phyloP scores from a whole-genome alignment of 169 alveolate species.

The Theileria parva region DNA sequence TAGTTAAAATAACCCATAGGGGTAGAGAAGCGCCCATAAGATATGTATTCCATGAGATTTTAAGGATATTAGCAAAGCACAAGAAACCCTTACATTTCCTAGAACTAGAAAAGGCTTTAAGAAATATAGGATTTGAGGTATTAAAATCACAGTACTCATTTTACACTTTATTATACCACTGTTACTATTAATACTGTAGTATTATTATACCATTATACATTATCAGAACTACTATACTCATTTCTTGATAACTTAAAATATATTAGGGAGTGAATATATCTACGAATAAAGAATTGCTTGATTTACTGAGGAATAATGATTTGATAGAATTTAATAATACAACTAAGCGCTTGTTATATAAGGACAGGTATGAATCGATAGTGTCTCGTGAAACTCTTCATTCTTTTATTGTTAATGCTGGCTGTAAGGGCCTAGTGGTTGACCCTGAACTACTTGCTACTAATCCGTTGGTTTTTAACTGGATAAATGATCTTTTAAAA shows the following conservation, averaged over 20 bases:
- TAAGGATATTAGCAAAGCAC: conserved; percentile 50
- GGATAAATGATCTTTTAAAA: conserved; percentile 67
- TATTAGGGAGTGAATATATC: conserved; percentile 66
- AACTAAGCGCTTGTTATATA: conserved; percentile 52
- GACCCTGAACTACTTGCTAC: conserved; percentile 63
- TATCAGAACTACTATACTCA: neutral
- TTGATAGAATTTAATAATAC: conserved; percentile 56
- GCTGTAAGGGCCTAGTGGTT: conserved; percentile 55
- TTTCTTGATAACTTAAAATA: neutral
- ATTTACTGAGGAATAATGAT: conserved; percentile 53
- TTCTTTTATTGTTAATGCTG: conserved; percentile 25
- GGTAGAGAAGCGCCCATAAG: conserved; percentile 56
- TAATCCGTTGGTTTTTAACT: conserved; percentile 42
- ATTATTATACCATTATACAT: too few species aligned
- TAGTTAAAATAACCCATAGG: conserved; percentile 35
- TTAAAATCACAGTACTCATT: neutral
- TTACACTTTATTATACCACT: too few species aligned
- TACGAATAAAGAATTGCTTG: conserved; percentile 61
- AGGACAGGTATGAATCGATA: conserved; percentile 57
- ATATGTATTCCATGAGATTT: conserved; percentile 55
- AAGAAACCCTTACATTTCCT: conserved; percentile 62
- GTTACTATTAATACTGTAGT: too few species aligned
- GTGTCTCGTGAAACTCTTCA: conserved; percentile 40
- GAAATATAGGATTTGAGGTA: conserved; percentile 66
- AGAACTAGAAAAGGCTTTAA: conserved; percentile 64